A percentile compares a stretch with the other conserved stretches of the same genome.
Evolutionary conservation across 306 rosid species (phyloP).

Genomic region (Hylodesmum podocarpum): DNA sequence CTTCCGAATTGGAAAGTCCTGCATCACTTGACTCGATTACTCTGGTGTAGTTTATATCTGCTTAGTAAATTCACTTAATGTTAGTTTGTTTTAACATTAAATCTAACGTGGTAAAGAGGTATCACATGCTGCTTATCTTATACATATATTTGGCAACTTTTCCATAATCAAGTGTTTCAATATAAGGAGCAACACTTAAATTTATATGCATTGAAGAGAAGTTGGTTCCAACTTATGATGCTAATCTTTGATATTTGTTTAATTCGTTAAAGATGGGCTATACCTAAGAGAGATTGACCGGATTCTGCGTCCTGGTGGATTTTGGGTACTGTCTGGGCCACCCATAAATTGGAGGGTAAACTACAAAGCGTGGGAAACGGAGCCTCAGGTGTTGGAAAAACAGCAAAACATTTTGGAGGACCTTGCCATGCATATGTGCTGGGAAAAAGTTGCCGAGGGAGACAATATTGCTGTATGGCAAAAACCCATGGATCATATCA

Average conservation of each 20-base stretch:
- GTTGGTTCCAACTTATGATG: not conserved
- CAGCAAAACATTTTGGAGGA: constrained; percentile 49
- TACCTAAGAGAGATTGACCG: constrained; percentile 58
- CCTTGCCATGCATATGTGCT: constrained; percentile 51
- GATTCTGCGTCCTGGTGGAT: constrained; percentile 59
- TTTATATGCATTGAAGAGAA: not conserved
- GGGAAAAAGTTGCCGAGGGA: constrained; percentile 57
- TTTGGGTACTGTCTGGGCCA: constrained; percentile 68
- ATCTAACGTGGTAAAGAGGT: not conserved
- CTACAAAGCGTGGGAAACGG: constrained; percentile 45
- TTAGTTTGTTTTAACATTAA: not conserved
- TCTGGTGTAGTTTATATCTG: not conserved
- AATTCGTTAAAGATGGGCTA: constrained; percentile 45
- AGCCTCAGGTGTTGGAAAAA: constrained; percentile 37
- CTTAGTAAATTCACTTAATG: not conserved
- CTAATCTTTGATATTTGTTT: constrained; percentile 5
- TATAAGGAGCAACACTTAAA: not conserved
- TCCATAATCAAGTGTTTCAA: not conserved
- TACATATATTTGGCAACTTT: not conserved
- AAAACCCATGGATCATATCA: constrained; percentile 42
- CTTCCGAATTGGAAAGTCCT: not conserved
- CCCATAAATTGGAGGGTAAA: constrained; percentile 63
- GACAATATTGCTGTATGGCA: constrained; percentile 49
- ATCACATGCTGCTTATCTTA: not conserved
- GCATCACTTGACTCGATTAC: not conserved